phyloP scores from a whole-genome alignment of 2,329 filamentous ascomycete species.

The Fusarium incarnatum region DNA sequence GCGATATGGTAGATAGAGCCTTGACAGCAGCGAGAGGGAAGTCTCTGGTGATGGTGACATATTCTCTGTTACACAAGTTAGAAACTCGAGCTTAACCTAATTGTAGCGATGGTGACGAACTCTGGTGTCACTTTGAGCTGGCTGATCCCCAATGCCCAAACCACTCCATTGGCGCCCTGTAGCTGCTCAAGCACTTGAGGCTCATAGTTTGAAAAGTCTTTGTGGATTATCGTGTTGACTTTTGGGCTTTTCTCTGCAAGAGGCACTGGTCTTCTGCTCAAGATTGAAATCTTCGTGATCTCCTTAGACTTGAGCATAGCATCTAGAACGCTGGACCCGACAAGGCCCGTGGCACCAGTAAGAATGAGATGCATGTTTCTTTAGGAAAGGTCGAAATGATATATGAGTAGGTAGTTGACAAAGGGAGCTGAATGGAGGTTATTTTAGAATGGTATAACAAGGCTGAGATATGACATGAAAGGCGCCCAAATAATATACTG shows the following conservation, averaged over 20 bases:
- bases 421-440: neutral
- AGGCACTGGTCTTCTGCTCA: conserved; percentile 32
- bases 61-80: conserved; percentile 13
- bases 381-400: too few species aligned
- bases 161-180: conserved; percentile 27
- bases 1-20: conserved; percentile 22
- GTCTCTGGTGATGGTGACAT: conserved; percentile 32
- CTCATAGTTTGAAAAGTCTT: conserved; percentile 21
- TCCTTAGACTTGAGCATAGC: conserved; percentile 37
- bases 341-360: conserved; percentile 47
- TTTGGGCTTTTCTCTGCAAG: conserved; percentile 24
- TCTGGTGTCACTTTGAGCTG: conserved; percentile 35
- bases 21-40: conserved; percentile 28
- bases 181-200: conserved; percentile 22
- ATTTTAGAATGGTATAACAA: neutral
- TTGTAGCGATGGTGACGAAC: conserved; percentile 1
- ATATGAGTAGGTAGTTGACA: neutral
- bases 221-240: conserved; percentile 35
- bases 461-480: too few species aligned
- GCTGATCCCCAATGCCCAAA: conserved; percentile 39
- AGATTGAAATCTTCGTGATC: conserved; percentile 36
- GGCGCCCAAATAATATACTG: neutral
- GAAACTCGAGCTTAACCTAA: neutral
- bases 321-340: conserved; percentile 34
- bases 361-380: conserved; percentile 38